Base-by-base conservation (phyloP, 1,139 yeast species). In the Scheffersomyces titani region DNA sequence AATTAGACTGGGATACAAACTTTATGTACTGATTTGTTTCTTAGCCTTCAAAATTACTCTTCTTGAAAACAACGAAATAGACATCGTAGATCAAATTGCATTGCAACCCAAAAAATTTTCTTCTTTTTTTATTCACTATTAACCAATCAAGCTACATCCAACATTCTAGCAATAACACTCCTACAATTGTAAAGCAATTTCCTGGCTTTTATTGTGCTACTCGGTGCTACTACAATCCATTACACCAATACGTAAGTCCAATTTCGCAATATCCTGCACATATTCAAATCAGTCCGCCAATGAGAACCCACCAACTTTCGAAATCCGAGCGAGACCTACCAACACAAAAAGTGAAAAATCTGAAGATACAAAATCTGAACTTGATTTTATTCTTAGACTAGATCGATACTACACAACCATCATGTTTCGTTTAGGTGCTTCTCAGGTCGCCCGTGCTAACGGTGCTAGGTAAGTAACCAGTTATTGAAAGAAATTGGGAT, bases 401-500 rank as follows among this genome's bases (percentile, higher is more conserved):
- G 19, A 48, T 50, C 51, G 51, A 44, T 51, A 48, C 50, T 46
- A 48, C 40, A 51, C 54, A 61, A 51, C 54, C 61, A 71, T 61
- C 64, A 86, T 86, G 90, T 85, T 85, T 80, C 85, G 87, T 76
- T 82, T 85, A 81, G 84, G 87, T 76, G 84, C 85, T 70, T 74
- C 77, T 70, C 85, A 82, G 75, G 84, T 80, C 70, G 85, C 84
- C 79, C 89, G 89, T 74, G 72, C 78, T 66, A 70, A 79, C 71
- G 84, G 84, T 70, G 81, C 82, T 65, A 83, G 87, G 87, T 83
- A 80, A 70, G 87, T 83, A 54, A 49, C 50, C 16, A 16, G 19
- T 18, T 20, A 46, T 18, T 13, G 22, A 46, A 22, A 46, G 49
- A 16, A 46, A 16, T 46, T 13, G 3, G 40, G 40, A 30, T 30